Conservation (phyloP, 2,329 filamentous ascomycete species). For the Fusarium tjaetaba region DNA sequence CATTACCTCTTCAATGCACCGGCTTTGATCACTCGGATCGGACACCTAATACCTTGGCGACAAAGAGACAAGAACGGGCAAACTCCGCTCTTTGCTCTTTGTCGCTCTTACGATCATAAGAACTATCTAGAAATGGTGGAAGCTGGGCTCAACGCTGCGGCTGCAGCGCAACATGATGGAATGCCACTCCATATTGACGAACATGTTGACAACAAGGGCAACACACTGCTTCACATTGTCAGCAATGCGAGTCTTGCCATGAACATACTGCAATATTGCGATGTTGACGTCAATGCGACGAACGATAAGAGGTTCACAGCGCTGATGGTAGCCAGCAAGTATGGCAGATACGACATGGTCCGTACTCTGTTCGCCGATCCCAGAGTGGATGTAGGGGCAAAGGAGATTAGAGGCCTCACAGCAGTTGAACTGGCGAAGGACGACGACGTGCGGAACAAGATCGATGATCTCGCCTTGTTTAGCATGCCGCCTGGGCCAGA, state of each 20-base stretch:
- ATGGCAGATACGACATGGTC: conserved; percentile 93
- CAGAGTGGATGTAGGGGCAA: conserved; percentile 84
- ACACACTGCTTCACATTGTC: conserved; percentile 94
- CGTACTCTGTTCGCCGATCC: conserved; percentile 87
- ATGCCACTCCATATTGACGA: conserved; percentile 89
- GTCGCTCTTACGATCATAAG: conserved; percentile 92
- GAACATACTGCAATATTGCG: conserved; percentile 82
- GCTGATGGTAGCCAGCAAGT: conserved; percentile 98
- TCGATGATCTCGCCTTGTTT: conserved; percentile 91
- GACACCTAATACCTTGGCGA: conserved; percentile 83
- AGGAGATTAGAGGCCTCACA: conserved; percentile 87
- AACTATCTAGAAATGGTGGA: conserved; percentile 90
- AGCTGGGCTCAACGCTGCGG: conserved; percentile 79
- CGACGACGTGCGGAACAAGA: conserved; percentile 94
- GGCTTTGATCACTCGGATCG: conserved; percentile 79
- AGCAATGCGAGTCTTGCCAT: conserved; percentile 83
- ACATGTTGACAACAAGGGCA: conserved; percentile 91
- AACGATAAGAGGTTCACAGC: conserved; percentile 97
- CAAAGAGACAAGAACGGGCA: conserved; percentile 96
- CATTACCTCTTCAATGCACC: conserved; percentile 97
- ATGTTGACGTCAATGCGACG: conserved; percentile 94
- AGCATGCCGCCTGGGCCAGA: conserved; percentile 77
- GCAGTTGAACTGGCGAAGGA: conserved; percentile 98
- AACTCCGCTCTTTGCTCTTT: conserved; percentile 95
- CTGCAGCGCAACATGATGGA: conserved; percentile 77